Conservation (phyloP, 2,329 filamentous ascomycete species). For the Exutisphaerella laricina region DNA sequence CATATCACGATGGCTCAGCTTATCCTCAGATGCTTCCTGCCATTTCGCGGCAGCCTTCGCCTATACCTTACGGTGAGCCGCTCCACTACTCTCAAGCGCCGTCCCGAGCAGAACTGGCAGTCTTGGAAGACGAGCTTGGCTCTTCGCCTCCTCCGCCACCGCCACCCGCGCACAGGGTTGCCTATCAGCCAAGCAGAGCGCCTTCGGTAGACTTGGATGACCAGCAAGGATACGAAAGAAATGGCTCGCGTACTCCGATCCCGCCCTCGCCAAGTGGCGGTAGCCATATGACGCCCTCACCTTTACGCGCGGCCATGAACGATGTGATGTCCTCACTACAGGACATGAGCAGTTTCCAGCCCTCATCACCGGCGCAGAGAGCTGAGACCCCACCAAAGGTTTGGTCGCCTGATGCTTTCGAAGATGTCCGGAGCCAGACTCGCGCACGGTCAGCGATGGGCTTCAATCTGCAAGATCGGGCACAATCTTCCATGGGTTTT, state of each 20-base stretch:
- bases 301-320: slow-evolving; percentile 91
- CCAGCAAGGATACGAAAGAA: slow-evolving; percentile 44
- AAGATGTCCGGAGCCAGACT: slow-evolving; percentile 46
- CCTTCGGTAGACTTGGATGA: slow-evolving; percentile 41
- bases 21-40: slow-evolving; percentile 29
- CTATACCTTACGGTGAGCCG: slow-evolving; percentile 25
- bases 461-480: slow-evolving; percentile 47
- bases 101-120: slow-evolving; percentile 14
- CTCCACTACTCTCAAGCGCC: slow-evolving; percentile 18
- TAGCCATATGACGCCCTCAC: slow-evolving; percentile 66
- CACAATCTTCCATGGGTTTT: slow-evolving; percentile 71
- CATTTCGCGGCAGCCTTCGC: slow-evolving; percentile 26
- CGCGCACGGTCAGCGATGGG: slow-evolving; percentile 71
- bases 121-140: slow-evolving; percentile 40
- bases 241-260: slow-evolving; percentile 54
- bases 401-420: slow-evolving; percentile 90
- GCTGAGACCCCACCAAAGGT: slow-evolving; percentile 59
- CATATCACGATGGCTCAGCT: slow-evolving; percentile 32
- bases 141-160: slow-evolving; percentile 76
- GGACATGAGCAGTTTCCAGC: slow-evolving; percentile 65
- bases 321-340: slow-evolving; percentile 94
- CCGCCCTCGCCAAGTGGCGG: slow-evolving; percentile 64
- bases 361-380: slow-evolving; percentile 41
- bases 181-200: slow-evolving; percentile 46
- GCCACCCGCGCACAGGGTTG: slow-evolving; percentile 68